Percentiles rank a stretch among this genome's conserved stretches.
Conservation (phyloP, 192 early-diverging fungal species). For the Coemansia sp. region DNA sequence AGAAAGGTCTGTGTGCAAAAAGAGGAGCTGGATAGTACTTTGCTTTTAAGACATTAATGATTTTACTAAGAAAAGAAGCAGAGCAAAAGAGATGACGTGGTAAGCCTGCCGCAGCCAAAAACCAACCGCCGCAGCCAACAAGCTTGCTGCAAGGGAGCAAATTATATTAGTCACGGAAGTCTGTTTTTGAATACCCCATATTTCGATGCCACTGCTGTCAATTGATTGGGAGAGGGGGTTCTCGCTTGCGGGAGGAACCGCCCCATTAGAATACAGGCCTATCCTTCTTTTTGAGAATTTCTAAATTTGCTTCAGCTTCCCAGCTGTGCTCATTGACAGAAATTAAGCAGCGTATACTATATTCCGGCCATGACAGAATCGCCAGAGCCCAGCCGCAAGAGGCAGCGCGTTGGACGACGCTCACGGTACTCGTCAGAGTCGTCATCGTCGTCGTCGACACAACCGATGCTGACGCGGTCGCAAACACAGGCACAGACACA, state of each 20-base stretch:
- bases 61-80: background rate
- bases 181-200: no score
- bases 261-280: no score
- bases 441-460: constrained; percentile 14
- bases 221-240: no score
- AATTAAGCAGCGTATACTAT: background rate
- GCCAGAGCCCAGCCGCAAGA: constrained; percentile 38
- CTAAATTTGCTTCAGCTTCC: no score
- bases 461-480: constrained; percentile 43
- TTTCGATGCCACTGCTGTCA: no score
- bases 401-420: constrained; percentile 31
- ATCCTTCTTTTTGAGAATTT: no score
- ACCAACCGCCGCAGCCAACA: no score
- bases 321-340: background rate
- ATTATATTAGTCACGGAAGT: no score
- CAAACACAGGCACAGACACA: constrained; percentile 15
- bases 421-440: constrained; percentile 10
- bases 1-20: background rate
- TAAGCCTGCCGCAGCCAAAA: background rate
- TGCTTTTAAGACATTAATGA: no score
- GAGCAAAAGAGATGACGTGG: background rate
- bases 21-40: background rate
- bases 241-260: no score
- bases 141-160: no score
- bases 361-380: constrained; percentile 28